These are phyloP conservation scores for Thelephora ganbajun DNA, from an alignment of 768 basidiomycete species.

Conservation along the genomic window DNA sequence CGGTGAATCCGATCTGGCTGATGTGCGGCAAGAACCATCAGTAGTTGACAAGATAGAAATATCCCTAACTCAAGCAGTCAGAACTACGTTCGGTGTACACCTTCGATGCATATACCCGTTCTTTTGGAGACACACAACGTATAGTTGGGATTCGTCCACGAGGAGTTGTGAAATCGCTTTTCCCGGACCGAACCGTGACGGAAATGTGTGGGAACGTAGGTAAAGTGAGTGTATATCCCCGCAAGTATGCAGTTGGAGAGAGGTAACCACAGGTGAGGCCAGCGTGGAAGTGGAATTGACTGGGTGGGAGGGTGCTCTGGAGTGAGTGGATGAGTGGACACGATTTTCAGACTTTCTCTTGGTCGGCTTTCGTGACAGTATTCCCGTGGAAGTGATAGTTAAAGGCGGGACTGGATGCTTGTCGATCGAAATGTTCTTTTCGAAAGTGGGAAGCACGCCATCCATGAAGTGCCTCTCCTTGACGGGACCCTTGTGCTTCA, in stretches of 20 bases:
- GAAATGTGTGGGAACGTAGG: constrained; percentile 27
- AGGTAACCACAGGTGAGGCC: constrained; percentile 16
- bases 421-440: constrained; percentile 16
- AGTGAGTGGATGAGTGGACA: no score
- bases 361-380: no score
- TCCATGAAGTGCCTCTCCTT: constrained; percentile 23
- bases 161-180: constrained; percentile 32
- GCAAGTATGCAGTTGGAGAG: constrained; percentile 12
- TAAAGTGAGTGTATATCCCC: constrained; percentile 13
- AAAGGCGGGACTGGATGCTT: constrained; percentile 7
- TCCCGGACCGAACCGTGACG: constrained; percentile 25
- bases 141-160: constrained; percentile 25
- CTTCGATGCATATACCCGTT: no score
- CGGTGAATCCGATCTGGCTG: constrained; percentile 17
- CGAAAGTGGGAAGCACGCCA: constrained; percentile 16
- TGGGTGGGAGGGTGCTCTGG: constrained; percentile 11
- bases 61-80: no score
- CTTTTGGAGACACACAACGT: constrained; percentile 43
- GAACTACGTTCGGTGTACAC: no score
- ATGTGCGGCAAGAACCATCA: constrained; percentile 33
- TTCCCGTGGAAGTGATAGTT: background rate
- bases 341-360: no score
- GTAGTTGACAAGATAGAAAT: constrained; percentile 36
- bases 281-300: constrained; percentile 7
- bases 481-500: constrained; percentile 35